Percentiles rank a stretch among this genome's conserved stretches.
These are phyloP conservation scores for Cladosporium halotolerans DNA, from an alignment of 2,329 filamentous ascomycete genomes.

Conservation along the genomic window DNA sequence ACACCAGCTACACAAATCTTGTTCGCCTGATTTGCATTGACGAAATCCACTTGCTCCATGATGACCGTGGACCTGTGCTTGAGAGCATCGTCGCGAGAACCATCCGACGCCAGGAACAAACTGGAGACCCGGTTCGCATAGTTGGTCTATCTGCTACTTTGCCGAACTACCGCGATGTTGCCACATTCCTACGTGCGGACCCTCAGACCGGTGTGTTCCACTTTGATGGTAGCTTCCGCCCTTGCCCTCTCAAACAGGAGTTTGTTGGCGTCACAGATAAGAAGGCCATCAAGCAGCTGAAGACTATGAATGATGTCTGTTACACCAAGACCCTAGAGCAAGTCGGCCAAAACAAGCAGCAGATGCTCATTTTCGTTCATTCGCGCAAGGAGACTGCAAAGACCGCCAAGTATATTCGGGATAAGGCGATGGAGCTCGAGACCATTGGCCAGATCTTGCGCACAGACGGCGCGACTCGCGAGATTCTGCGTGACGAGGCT, in stretches of 20 bases:
- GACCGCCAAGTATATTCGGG: constrained; percentile 89
- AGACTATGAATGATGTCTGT: constrained; percentile 98
- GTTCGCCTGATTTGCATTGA: constrained; percentile 94
- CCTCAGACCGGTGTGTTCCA: constrained; percentile 82
- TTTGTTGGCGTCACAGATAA: constrained; percentile 97
- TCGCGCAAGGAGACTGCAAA: constrained; percentile 97
- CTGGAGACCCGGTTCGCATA: constrained; percentile 84
- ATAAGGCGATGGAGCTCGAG: constrained; percentile 94
- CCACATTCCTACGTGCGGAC: constrained; percentile 88
- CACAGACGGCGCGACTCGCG: constrained; percentile 83
- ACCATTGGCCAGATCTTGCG: constrained; percentile 94
- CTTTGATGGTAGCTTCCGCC: constrained; percentile 89
- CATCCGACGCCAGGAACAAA: constrained; percentile 88
- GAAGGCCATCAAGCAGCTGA: constrained; percentile 97
- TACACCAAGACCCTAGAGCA: constrained; percentile 97
- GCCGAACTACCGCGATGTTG: constrained; percentile 94
- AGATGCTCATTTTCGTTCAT: constrained; percentile 99
- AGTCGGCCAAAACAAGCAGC: constrained; percentile 84
- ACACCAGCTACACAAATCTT: constrained; percentile 94
- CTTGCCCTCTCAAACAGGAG: constrained; percentile 91
- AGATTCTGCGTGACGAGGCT: constrained; percentile 79
- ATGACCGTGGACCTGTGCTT: constrained; percentile 91
- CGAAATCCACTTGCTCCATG: constrained; percentile 94
- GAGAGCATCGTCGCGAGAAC: constrained; percentile 96
- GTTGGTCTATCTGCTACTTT: constrained; percentile 90